Base-by-base conservation (phyloP, 805 yeast species). In the Lipomyces sp. region DNA sequence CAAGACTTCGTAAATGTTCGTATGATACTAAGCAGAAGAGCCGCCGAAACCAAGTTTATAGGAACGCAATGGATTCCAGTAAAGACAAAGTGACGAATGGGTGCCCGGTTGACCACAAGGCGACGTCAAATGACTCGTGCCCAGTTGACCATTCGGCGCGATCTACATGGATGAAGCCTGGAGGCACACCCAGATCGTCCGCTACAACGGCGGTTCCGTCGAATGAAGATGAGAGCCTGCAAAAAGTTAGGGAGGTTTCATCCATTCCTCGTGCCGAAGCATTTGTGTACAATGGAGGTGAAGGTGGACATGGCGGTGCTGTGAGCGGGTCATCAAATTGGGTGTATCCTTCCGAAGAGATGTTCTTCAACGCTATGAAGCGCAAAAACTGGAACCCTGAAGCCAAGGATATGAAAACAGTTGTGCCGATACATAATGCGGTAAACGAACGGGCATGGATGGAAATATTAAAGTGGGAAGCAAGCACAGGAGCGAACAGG, bases 271-370 rank as follows among this genome's bases (percentile, higher is more conserved):
- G 95, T 63, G 86, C 84, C 0, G 75, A 84, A 1, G 79, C 80
- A 4, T 61, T 50, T 18, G 35, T 66, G 8, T 66, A 53, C 33
- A 68, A 68, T 48, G 71, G 71, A 50, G 71, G 71, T 30, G 71
- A 68, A 42, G 73, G 83, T 0, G 59, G 35, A 15, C 69, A 71
- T 30, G 74, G 71, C 35, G 69, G 71, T 42, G 62, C 64, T 8
- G 67, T 68, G 10, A 24, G 42, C 7, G 70, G 71, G 10, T 53
- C 64, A 15, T 73, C 82, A 0, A 90, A 93, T 79, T 94, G 99
- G 99, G 83, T 94, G 1, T 94, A 94, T 75, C 99, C 99, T 7
- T 90, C 97, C 3, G 96, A 94, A 76, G 90, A 90, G 76, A 98
- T 94, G 80, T 94, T 94, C 75, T 94, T 82, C 77, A 95, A 92